Base-by-base conservation (phyloP, 78 protist genomes). In the Dictyostelium capitatum region DNA sequence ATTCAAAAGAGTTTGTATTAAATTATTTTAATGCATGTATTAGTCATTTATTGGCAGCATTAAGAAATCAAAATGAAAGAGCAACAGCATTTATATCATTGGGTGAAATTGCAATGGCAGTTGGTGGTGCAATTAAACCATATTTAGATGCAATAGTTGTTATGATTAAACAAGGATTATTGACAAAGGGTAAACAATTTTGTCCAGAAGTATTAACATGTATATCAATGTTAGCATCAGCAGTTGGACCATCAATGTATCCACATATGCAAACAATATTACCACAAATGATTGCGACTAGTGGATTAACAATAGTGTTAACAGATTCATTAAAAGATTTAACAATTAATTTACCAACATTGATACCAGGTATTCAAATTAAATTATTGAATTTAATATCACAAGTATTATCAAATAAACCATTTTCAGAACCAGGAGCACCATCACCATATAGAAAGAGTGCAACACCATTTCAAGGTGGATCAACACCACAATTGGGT, bases 171-270 rank as follows among this genome's bases (percentile, higher is more conserved):
- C 25, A 72, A 37, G 89, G 80, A 7, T 30, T 82, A 43, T 25
- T 50, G 15, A 74, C 95, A 12, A 84, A 80, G 20, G 83, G 87
- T 48, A 78, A 87, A 83, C 92, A 77, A 51, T 67, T 81, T 64
- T 69, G 89, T 77, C 96, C 96, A 30, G 96, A 94, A 25, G 97
- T 83, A n/a, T 32, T 95, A 25, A 83, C 80, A 8, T 95, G 96
- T 64, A 79, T 95, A 20, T 54, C 81, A 64, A 95, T 95, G 95
- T 79, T 90, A 56, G 80, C 93, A 12, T 62, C 69, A 5, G 92
- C 95, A n/a, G 94, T 91, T 30, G 89, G 94, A 15, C 74, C 23
- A 25, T 47, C 43, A 11, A 72, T 85, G 84, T 28, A 54, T 11
- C 79, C 59, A 17, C 46, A 82, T 30, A 72, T 95, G 79, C 62